Percentiles rank a stretch among this genome's conserved stretches.
These are phyloP conservation scores for Berberis thunbergii DNA, from an alignment of 164 flowering plant genomes.

Conservation along the genomic window DNA sequence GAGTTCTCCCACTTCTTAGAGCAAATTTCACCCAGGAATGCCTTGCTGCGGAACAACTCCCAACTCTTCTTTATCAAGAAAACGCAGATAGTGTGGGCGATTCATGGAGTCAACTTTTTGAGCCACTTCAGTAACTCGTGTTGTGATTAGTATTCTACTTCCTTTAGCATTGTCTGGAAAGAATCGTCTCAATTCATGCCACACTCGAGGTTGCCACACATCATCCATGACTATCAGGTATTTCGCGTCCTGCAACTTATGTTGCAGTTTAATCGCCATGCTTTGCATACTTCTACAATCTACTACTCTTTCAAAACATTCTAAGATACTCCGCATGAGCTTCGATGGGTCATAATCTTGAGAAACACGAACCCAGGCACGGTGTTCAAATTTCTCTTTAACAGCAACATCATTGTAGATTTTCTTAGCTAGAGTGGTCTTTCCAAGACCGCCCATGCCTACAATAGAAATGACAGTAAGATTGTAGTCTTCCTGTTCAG, in stretches of 20 bases:
- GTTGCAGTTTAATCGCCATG: constrained; percentile 4
- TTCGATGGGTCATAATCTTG: constrained; percentile 9
- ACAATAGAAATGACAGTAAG: neutral
- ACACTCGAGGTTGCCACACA: constrained; percentile 18
- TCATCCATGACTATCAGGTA: constrained; percentile 37
- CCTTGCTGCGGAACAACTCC: constrained; percentile 10
- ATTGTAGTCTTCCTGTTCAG: too few species aligned
- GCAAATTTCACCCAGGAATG: neutral
- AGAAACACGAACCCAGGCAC: constrained; percentile 24
- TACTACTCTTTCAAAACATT: neutral
- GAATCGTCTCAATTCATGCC: constrained; percentile 15
- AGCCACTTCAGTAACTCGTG: constrained; percentile 18
- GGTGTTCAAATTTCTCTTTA: constrained; percentile 1
- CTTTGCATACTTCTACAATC: constrained; percentile 8
- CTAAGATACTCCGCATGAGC: constrained; percentile 12
- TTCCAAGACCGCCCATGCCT: neutral
- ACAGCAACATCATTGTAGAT: neutral
- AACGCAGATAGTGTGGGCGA: neutral
- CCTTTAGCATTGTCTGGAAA: constrained; percentile 13
- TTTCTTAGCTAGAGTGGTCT: neutral
- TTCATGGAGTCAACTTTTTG: constrained; percentile 7
- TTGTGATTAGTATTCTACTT: constrained; percentile 24
- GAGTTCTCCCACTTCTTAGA: neutral
- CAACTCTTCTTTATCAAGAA: constrained; percentile 6
- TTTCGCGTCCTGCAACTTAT: constrained; percentile 5